Evolutionary conservation across 2,329 filamentous ascomycete genomes (phyloP), one percentile per base, ranked within the genome.

Genomic region (Lasiodiplodia gonubiensis): DNA sequence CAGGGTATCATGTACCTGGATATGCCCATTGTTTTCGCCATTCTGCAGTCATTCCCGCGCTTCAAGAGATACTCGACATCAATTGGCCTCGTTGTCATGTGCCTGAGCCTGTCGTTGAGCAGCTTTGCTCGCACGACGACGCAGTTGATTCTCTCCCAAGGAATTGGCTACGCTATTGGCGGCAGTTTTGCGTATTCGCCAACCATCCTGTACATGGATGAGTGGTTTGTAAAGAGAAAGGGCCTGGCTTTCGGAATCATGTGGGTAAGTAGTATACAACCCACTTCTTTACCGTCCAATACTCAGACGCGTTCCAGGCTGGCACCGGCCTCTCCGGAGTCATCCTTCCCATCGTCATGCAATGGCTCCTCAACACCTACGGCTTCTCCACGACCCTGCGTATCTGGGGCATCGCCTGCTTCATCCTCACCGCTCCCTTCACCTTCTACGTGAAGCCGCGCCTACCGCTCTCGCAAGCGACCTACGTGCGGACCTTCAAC

Each of bases 171-270:
- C 72, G 87, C 83, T 42, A 71, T 89, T 12, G 87, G 87, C 23
- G 86, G 86, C 21, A 79, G 82, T 18, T 79, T 88, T 53, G 78
- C 83, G 7, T 88, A 87, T 73, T 83, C 82, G 30, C 86, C 87
- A 0, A 85, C 84, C 70, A 82, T 88, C 35, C 70, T 85, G 39
- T 88, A 87, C 75, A 79, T 89, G 70, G 85, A 89, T 69, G 85
- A 89, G 73, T 90, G 87, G 86, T 90, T 89, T 73, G 80, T 86
- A 25, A 80, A 78, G 51, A 82, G 83, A 52, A 87, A 87, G 57
- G 86, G 86, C 2, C 75, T 88, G 39, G 86, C 86, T 2, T 88
- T 86, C 71, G 89, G 89, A n/a, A 83, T 88, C 61, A 87, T 90
- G 83, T 89, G 86, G 84, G 57, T 48, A 33, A 16, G 57, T 49